Conservation (phyloP, 768 basidiomycete genomes). For the Naganishia onofrii region DNA sequence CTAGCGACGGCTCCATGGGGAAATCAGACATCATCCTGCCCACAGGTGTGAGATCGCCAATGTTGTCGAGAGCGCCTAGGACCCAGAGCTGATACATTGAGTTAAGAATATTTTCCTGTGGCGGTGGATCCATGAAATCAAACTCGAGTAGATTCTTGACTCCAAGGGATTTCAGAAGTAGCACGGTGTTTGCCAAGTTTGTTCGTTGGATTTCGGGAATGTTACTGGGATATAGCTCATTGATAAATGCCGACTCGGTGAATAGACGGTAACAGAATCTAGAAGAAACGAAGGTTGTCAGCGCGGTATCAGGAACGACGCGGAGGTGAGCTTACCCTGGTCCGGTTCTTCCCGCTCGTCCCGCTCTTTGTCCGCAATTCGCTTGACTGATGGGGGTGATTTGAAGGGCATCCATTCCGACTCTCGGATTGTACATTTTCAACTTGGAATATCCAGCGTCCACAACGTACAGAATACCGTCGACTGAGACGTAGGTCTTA, state of each 20-base stretch:
- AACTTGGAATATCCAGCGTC: conserved; percentile 96
- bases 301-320: neutral
- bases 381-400: conserved; percentile 99
- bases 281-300: conserved; percentile 29
- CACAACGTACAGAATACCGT: conserved; percentile 94
- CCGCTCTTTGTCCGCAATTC: conserved; percentile 92
- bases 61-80: conserved; percentile 91
- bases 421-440: conserved; percentile 98
- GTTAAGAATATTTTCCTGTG: conserved; percentile 95
- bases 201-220: conserved; percentile 99
- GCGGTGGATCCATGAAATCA: conserved; percentile 99
- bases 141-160: conserved; percentile 97
- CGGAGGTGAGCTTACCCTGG: conserved; percentile 66
- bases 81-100: conserved; percentile 99
- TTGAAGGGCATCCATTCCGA: conserved; percentile 98
- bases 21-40: conserved; percentile 99
- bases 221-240: conserved; percentile 90
- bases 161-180: conserved; percentile 89
- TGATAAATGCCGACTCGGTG: conserved; percentile 93
- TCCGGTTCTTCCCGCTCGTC: conserved; percentile 93
- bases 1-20: conserved; percentile 98
- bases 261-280: conserved; percentile 95
- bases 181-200: conserved; percentile 92
- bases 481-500: conserved; percentile 60
- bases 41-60: conserved; percentile 87